Evolutionary conservation across 345 rosid genomes (phyloP).

Genomic region (Carallia brachiata): DNA sequence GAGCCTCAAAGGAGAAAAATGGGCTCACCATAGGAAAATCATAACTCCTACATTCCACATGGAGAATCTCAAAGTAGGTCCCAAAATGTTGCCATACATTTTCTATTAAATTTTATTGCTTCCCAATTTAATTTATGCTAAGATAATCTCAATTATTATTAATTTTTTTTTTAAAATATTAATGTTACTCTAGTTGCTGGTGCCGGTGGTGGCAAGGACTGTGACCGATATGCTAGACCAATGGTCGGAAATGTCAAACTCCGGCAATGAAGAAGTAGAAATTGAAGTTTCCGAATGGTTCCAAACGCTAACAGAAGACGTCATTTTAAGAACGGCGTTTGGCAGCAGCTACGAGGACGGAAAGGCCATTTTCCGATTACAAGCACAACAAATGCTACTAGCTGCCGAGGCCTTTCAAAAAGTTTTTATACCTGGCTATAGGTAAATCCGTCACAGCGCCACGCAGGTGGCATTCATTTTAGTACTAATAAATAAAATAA

Average conservation of each 20-base stretch:
- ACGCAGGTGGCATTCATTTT: background rate
- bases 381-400: constrained; percentile 41
- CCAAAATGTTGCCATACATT: no score
- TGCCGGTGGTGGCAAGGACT: constrained; percentile 32
- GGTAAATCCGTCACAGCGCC: constrained; percentile 30
- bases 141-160: background rate
- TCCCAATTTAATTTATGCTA: no score
- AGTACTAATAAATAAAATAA: no score
- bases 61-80: constrained; percentile 57
- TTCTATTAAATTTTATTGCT: no score
- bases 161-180: background rate
- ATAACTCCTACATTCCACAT: constrained; percentile 55
- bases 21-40: constrained; percentile 51
- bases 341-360: constrained; percentile 77
- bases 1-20: constrained; percentile 44
- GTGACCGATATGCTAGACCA: constrained; percentile 30
- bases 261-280: constrained; percentile 21
- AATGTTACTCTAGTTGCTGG: constrained; percentile 25
- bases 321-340: constrained; percentile 51
- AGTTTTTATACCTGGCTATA: constrained; percentile 55
- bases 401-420: constrained; percentile 26
- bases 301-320: constrained; percentile 37
- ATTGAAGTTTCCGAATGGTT: constrained; percentile 35
- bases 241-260: constrained; percentile 33
- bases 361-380: constrained; percentile 53